A percentile compares a stretch with the other conserved stretches of the same genome.
Conservation (phyloP, 2,329 filamentous ascomycete genomes). For the Periconia sp. region DNA sequence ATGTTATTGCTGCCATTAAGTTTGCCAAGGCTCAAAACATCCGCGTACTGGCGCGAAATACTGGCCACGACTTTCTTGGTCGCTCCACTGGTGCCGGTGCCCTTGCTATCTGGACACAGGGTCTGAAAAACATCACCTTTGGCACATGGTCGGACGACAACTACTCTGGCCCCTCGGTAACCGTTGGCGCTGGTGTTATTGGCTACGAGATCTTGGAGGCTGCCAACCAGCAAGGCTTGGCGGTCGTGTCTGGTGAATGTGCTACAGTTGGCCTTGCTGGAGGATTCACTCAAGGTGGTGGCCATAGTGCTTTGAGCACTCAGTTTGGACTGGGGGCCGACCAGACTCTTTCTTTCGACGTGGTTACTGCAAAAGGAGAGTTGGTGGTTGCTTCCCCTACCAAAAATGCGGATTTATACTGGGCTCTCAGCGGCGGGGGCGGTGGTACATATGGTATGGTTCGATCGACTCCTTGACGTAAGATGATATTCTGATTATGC, state of each 20-base stretch:
- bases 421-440: conserved; percentile 25
- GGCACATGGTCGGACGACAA: background rate
- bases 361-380: conserved; percentile 19
- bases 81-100: conserved; percentile 14
- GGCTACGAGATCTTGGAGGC: conserved; percentile 6
- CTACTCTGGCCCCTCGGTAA: conserved; percentile 12
- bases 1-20: conserved; percentile 7
- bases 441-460: conserved; percentile 22
- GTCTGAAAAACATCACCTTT: conserved; percentile 9
- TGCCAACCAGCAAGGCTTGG: conserved; percentile 14
- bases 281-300: conserved; percentile 46
- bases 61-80: conserved; percentile 23
- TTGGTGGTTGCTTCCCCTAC: conserved; percentile 13
- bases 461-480: no score
- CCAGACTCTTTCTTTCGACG: conserved; percentile 21
- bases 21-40: conserved; percentile 18
- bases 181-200: conserved; percentile 13
- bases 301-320: conserved; percentile 48
- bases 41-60: conserved; percentile 17
- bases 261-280: conserved; percentile 49
- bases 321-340: conserved; percentile 16
- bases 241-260: conserved; percentile 11
- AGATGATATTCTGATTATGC: no score
- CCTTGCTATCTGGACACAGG: conserved; percentile 17
- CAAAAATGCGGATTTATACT: conserved; percentile 19